phyloP scores from a whole-genome alignment of 2,329 filamentous ascomycete species.

The Hypoxylon sp. region DNA sequence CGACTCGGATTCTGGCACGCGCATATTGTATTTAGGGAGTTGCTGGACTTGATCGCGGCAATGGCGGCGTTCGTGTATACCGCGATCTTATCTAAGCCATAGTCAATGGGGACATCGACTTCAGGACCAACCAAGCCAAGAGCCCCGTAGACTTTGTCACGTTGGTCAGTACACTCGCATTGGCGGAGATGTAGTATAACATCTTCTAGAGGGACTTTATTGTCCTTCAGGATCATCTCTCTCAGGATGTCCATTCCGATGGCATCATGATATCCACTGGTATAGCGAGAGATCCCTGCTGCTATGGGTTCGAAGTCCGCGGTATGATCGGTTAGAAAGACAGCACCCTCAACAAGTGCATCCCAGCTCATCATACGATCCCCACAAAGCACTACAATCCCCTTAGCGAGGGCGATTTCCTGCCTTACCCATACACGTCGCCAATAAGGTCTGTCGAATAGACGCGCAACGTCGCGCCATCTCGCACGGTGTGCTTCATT shows the following conservation, averaged over 20 bases:
- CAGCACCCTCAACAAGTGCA: conserved; percentile 12
- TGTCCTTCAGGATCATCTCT: conserved; percentile 15
- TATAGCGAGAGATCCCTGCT: conserved; percentile 9
- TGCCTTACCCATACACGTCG: conserved; percentile 26
- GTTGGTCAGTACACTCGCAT: conserved; percentile 30
- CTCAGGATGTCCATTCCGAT: conserved; percentile 19
- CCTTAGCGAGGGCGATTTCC: conserved; percentile 20
- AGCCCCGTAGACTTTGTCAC: conserved; percentile 24
- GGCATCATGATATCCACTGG: conserved; percentile 15
- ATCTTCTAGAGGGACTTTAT: conserved; percentile 20
- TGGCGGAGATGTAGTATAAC: conserved; percentile 28
- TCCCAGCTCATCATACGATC: conserved; percentile 25
- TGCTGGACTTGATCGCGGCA: conserved; percentile 13
- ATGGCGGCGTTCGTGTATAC: conserved; percentile 22
- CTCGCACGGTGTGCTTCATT: conserved; percentile 15
- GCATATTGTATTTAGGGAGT: conserved; percentile 22
- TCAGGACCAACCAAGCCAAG: conserved; percentile 20
- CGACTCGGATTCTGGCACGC: conserved; percentile 16
- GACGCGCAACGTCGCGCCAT: conserved; percentile 19
- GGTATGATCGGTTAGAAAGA: conserved; percentile 8
- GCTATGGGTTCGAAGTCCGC: conserved; percentile 20
- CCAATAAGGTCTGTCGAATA: conserved; percentile 29
- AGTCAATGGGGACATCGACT: conserved; percentile 14
- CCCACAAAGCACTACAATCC: conserved; percentile 14
- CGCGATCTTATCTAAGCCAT: conserved; percentile 17